Percentiles rank a stretch among this genome's conserved stretches.
Conservation (phyloP, 2,329 filamentous ascomycete species). For the Xenosphaeropsis pyriputrescens region DNA sequence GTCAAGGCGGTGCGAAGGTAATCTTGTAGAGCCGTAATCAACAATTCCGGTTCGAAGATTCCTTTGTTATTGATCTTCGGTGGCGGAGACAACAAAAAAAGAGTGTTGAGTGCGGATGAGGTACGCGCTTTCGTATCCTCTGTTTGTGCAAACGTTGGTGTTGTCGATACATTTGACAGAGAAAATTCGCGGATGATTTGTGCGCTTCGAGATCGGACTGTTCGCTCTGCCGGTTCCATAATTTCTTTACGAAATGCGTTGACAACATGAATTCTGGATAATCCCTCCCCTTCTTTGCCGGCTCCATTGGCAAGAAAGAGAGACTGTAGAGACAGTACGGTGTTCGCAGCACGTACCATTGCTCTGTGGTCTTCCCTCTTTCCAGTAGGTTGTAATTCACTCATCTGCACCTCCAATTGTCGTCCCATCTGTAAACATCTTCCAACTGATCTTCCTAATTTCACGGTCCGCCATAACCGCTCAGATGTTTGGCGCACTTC, state of each 20-base stretch:
- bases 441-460: conserved; percentile 60
- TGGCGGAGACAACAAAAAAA: conserved; percentile 71
- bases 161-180: conserved; percentile 40
- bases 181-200: conserved; percentile 75
- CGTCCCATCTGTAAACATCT: conserved; percentile 70
- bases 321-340: conserved; percentile 61
- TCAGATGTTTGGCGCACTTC: conserved; percentile 66
- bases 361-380: conserved; percentile 59
- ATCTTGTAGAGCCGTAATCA: conserved; percentile 63
- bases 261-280: conserved; percentile 62
- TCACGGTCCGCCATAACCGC: conserved; percentile 67
- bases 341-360: conserved; percentile 70
- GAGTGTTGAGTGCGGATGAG: conserved; percentile 56
- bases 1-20: conserved; percentile 75
- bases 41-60: conserved; percentile 41
- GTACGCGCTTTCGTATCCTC: conserved; percentile 66
- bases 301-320: conserved; percentile 51
- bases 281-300: conserved; percentile 61
- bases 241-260: conserved; percentile 55
- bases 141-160: conserved; percentile 43
- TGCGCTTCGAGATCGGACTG: conserved; percentile 59
- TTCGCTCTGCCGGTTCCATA: conserved; percentile 56
- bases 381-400: conserved; percentile 37
- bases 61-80: conserved; percentile 36
- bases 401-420: conserved; percentile 75